Base-by-base conservation (phyloP, 306 rosid genomes). In the Citrullus colocynthis region DNA sequence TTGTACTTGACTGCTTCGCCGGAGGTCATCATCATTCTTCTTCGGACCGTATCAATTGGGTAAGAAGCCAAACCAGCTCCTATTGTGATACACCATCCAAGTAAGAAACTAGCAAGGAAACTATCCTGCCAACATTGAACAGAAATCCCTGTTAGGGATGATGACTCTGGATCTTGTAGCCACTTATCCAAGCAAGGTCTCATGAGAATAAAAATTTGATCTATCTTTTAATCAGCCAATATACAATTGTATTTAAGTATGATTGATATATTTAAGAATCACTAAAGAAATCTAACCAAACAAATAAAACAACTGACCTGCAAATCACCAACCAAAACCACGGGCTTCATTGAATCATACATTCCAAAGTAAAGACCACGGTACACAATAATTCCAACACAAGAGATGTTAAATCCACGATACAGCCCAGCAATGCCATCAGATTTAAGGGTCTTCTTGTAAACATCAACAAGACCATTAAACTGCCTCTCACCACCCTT, bases 21-120 rank as follows among this genome's bases (percentile, higher is more conserved):
- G n/a, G 98, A 93, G 57, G 98, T 93, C 96, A 90, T 93, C 98
- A 93, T 93, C 98, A 90, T 93, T 78, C 98, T 89, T 90, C 96
- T 90, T 42, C 98, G 94, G 61, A 93, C 90, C 13, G 96, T 93
- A 63, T 93, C 98, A 17, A 88, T 80, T 16, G 98, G 98, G 84
- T 93, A 93, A 69, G 96, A 88, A 56, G 96, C 95, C 85, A 93
- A 82, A 67, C 95, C 93, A 54, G 98, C 96, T 78, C 96, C 93
- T 49, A 93, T 91, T 6, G 96, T 93, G 81, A 93, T 91, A 16
- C 85, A 93, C 96, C 96, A 91, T 80, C 96, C 98, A 83, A 93
- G 83, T 67, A 91, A 78, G 87, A 93, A 93, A 83, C 98, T 93
- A 49, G 98, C 96, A 75, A 91, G 76, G 87, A 93, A 93, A 83